Base-by-base conservation (phyloP, 2,329 filamentous ascomycete genomes). In the Epichloe baconii region DNA sequence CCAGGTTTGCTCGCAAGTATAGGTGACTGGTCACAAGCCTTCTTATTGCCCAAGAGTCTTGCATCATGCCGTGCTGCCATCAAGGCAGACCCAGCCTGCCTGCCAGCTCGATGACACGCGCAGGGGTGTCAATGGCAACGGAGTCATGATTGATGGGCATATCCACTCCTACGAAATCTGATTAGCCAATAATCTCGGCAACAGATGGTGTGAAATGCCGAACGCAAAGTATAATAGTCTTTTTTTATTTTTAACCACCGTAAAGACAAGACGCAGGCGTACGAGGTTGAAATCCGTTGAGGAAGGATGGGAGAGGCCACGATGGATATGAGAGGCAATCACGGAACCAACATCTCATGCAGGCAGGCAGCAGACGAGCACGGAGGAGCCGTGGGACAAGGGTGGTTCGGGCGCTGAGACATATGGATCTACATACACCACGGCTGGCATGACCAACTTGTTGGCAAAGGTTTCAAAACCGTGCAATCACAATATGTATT, bases 391-490 rank as follows among this genome's bases (percentile, higher is more conserved):
- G 38, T 48, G 45, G 44, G 31, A 51, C 35, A 49, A 50, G 58
- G 55, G 54, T 59, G 57, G 58, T 54, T 60, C 54, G 55, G 57
- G 48, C 44, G 54, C 56, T 41, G 48, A 50, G 48, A 50, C 48
- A 50, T 37, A 46, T 19, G 42, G 36, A 50, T 46, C 35, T 45
- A 34, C 48, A 46, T 45, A 34, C 48, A 46, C n/a, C 21, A 45
- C 43, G 8, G 38, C 31, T 44, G 48, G 41, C 41, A 37, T 47
- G 34, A 26, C 35, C 26, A 21, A 21, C 19, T 21, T 21, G 19
- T 21, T 21, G 19, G 19, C 19, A 36, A 21, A 21, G 17, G 46
- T 38, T 49, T 36, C 38, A 14, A 43, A 49, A 14, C 36, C 47
- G n/a, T 21, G 36, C 47, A 42, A 19, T 17, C 31, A 31, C 31